Conservation (phyloP, 2,329 filamentous ascomycete species). For the Pseudogymnoascus sp. region DNA sequence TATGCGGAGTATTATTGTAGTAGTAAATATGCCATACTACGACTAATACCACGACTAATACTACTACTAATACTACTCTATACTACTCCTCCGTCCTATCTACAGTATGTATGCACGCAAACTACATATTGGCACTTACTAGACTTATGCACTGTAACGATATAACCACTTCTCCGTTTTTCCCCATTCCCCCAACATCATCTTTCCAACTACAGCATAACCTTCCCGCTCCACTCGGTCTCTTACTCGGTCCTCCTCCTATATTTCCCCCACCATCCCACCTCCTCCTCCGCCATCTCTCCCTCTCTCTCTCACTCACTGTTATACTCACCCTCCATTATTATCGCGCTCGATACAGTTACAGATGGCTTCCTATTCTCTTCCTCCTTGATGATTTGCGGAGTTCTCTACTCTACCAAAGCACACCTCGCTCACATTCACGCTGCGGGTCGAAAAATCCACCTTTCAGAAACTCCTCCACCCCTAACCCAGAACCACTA, state of each 20-base stretch:
- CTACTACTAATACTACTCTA: not conserved
- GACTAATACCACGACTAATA: not conserved
- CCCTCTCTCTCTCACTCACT: not conserved
- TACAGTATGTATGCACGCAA: not conserved
- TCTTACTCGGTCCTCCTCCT: not conserved
- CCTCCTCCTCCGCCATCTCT: not conserved
- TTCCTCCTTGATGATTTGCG: not conserved
- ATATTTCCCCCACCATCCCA: not conserved
- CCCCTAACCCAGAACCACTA: slow-evolving; percentile 8
- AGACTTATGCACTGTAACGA: not conserved
- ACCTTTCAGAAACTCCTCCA: not conserved
- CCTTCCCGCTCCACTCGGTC: not conserved
- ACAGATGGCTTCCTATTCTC: slow-evolving; percentile 6
- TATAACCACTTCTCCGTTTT: not conserved
- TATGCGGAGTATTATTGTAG: not conserved
- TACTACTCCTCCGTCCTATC: not conserved
- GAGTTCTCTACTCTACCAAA: not conserved
- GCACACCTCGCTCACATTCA: not conserved
- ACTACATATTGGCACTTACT: not conserved
- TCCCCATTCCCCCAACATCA: not conserved
- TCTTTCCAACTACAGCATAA: not conserved
- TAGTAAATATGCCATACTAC: not conserved
- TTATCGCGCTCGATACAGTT: not conserved
- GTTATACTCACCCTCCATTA: not conserved
- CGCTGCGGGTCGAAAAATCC: not conserved